Evolutionary conservation across 176 grass and related monocot genomes (phyloP), one percentile per base, ranked within the genome.

Genomic region (Ampelocalamus luodianensis): DNA sequence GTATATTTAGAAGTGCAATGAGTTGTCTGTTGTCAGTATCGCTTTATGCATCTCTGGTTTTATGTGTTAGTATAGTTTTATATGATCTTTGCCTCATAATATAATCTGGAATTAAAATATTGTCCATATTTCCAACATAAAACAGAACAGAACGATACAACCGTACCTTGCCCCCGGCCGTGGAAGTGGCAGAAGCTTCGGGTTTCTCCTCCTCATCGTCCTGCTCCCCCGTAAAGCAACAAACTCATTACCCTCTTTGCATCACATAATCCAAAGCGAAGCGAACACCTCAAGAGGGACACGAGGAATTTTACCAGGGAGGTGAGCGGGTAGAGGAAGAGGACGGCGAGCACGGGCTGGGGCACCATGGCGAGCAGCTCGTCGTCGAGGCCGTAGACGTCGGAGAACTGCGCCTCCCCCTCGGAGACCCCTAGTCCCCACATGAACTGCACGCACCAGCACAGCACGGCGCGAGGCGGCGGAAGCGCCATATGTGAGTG

Each of bases 361-460:
- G 93, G 93, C 40, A 98, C 96, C 93, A 98, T 94, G 49, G 79
- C 90, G 27, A 98, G 83, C 79, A 98, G 55, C 51, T 96, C 96
- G 46, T 98, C 93, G 78, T 96, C 96, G 77, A 98, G 85, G 53
- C 96, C 96, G 70, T 98, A 98, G 43, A 98, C 93, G 76, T 98
- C 96, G 65, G 88, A 90, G 91, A 98, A 98, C 88, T 96, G 91
- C 49, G 26, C 91, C 1, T 80, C 83, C 45, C 66, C 83, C 85
- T 92, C 88, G 74, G 91, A 78, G 49, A 95, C 91, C 8, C 96
- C 96, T 42, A 98, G 81, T 17, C 96, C 96, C 89, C 93, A 90
- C 3, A 98, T 90, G 91, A 94, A 98, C 96, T 98, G 89, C 74
- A 58, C 20, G 16, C 58, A 39, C 18, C 46, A 38, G 16, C 32